Percentiles rank a stretch among this genome's conserved stretches.
Evolutionary conservation across 1,284 basidiomycete genomes (phyloP).

Genomic region (Volvariella surrecta): DNA sequence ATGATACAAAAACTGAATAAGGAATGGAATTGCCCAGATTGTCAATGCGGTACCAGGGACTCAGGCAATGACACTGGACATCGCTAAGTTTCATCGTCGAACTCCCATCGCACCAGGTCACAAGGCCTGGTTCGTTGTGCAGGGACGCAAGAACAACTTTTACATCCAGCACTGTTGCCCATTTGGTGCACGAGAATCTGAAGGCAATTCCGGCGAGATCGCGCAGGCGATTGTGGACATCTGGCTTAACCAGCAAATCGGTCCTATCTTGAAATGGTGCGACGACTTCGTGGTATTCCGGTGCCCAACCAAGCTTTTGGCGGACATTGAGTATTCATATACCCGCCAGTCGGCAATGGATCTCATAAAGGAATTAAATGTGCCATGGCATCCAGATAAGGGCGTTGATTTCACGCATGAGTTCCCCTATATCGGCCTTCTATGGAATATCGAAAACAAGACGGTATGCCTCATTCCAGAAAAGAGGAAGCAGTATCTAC

Average conservation of each 20-base stretch:
- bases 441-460: conserved; percentile 13
- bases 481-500: conserved; percentile 16
- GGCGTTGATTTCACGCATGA: conserved; percentile 10
- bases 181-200: conserved; percentile 14
- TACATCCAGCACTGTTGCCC: conserved; percentile 20
- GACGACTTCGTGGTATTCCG: conserved; percentile 21
- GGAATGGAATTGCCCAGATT: conserved; percentile 16
- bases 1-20: background rate
- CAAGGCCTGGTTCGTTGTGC: conserved; percentile 18
- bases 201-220: conserved; percentile 19
- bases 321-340: conserved; percentile 14
- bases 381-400: conserved; percentile 22
- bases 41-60: conserved; percentile 15
- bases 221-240: conserved; percentile 22
- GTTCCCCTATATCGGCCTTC: conserved; percentile 17
- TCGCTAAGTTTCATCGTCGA: conserved; percentile 18
- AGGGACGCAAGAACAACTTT: conserved; percentile 13
- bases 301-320: conserved; percentile 10
- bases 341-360: conserved; percentile 11
- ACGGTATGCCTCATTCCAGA: conserved; percentile 13
- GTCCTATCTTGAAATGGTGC: conserved; percentile 22
- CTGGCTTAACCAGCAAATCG: conserved; percentile 13
- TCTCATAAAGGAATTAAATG: conserved; percentile 10
- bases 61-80: conserved; percentile 17
- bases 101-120: conserved; percentile 17